These are phyloP conservation scores for Arctium lappa DNA, from an alignment of 129 eudicot species.

Conservation along the genomic window DNA sequence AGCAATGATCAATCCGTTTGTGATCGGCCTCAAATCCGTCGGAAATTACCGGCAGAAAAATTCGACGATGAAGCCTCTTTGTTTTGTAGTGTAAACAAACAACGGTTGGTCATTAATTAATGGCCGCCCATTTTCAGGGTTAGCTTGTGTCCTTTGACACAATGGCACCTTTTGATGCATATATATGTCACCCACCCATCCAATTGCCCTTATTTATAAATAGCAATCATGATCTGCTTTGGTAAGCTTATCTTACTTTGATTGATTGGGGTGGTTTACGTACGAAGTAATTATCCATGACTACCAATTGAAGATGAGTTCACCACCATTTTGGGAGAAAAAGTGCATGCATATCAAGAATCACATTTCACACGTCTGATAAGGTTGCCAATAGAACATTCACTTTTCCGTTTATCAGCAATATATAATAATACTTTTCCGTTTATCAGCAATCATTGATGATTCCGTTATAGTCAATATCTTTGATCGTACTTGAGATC, in stretches of 20 bases:
- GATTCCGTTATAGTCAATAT: background rate
- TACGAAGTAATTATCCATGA: background rate
- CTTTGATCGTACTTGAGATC: background rate
- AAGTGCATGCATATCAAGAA: background rate
- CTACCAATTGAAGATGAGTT: slow-evolving; percentile 2
- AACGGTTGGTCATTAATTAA: background rate
- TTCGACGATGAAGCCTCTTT: no score
- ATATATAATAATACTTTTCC: background rate
- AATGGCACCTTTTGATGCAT: background rate
- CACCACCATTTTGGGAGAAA: slow-evolving; percentile 8
- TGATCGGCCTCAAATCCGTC: no score
- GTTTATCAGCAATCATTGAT: background rate
- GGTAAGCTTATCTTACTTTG: slow-evolving; percentile 24
- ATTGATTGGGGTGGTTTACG: slow-evolving; percentile 16
- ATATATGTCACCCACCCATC: slow-evolving; percentile 21
- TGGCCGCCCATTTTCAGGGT: background rate
- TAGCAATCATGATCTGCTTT: slow-evolving; percentile 5
- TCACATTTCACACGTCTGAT: background rate
- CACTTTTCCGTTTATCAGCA: background rate
- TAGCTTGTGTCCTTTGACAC: slow-evolving; percentile 10
- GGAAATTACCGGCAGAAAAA: no score
- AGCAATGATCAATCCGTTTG: no score
- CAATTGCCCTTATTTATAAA: background rate
- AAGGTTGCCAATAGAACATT: background rate
- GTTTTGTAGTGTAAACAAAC: no score